A percentile compares a stretch with the other conserved stretches of the same genome.
These are phyloP conservation scores for Pachysandra terminalis DNA, from an alignment of 164 flowering plant genomes.

Conservation along the genomic window DNA sequence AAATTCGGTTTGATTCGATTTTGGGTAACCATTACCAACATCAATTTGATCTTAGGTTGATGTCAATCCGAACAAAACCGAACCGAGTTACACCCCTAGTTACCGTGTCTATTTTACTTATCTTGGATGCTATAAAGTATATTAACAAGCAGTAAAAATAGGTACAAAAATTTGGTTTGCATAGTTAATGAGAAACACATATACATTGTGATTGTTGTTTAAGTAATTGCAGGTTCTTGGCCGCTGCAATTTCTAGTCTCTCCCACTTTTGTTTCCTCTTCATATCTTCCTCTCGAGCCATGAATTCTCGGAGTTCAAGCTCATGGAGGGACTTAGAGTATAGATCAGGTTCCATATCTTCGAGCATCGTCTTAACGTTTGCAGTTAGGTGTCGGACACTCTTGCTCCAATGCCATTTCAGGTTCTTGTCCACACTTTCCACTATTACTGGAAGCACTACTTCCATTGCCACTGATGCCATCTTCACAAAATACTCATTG, in stretches of 20 bases:
- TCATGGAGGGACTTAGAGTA: conserved; percentile 39
- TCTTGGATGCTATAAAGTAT: too few species aligned
- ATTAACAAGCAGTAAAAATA: too few species aligned
- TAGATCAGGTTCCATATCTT: conserved; percentile 52
- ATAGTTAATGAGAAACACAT: too few species aligned
- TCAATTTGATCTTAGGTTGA: too few species aligned
- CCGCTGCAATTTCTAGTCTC: conserved; percentile 46
- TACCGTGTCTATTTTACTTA: too few species aligned
- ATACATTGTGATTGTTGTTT: conserved; percentile 1
- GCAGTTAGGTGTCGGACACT: conserved; percentile 52
- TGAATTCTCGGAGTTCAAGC: conserved; percentile 21
- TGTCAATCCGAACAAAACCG: too few species aligned
- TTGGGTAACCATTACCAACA: too few species aligned
- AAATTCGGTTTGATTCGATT: too few species aligned
- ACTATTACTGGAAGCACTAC: conserved; percentile 52
- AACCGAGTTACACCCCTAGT: too few species aligned
- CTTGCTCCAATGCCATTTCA: conserved; percentile 64
- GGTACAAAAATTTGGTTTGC: too few species aligned
- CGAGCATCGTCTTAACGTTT: conserved; percentile 54
- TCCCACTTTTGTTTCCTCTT: conserved; percentile 54
- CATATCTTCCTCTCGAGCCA: conserved; percentile 30
- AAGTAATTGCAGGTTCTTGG: conserved; percentile 14
- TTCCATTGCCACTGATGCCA: conserved; percentile 41
- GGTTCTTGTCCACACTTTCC: conserved; percentile 63
- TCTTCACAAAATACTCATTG: conserved; percentile 62